Evolutionary conservation across 176 grass and related monocot species (phyloP).

Genomic region (Chloris gayana): DNA sequence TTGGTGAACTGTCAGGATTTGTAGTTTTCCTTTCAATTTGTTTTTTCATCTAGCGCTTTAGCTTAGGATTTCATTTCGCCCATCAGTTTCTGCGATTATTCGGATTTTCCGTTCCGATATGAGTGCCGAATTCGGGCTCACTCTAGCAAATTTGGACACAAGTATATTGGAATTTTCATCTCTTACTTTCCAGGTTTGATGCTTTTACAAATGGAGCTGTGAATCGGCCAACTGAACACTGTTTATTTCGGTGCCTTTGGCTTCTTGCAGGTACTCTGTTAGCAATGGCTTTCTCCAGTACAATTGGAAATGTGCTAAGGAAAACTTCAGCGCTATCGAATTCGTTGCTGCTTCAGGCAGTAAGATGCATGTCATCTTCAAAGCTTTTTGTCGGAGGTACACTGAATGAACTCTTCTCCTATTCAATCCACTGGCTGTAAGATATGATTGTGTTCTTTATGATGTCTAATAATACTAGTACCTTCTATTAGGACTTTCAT

Average conservation of each 20-base stretch:
- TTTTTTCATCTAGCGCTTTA: background rate
- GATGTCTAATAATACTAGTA: background rate
- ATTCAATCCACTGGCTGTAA: background rate
- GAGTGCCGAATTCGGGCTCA: background rate
- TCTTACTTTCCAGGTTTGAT: background rate
- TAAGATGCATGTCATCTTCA: slow-evolving; percentile 95
- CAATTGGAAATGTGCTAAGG: slow-evolving; percentile 59
- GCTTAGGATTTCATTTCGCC: background rate
- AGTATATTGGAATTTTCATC: background rate
- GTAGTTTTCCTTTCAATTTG: background rate
- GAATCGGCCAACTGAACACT: background rate
- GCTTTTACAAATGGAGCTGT: background rate
- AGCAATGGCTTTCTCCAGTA: slow-evolving; percentile 75
- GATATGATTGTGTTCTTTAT: background rate
- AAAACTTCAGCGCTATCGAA: slow-evolving; percentile 43
- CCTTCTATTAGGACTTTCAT: slow-evolving; percentile 63
- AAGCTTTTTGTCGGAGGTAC: slow-evolving; percentile 91
- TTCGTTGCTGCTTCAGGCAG: slow-evolving; percentile 60
- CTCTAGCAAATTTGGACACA: background rate
- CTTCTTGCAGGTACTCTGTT: background rate
- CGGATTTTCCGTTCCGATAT: background rate
- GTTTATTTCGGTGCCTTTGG: background rate
- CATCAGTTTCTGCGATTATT: background rate
- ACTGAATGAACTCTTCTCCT: background rate
- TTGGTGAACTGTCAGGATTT: background rate